Evolutionary conservation across 306 rosid genomes (phyloP), one percentile per base, ranked within the genome.

Genomic region (Pyrus pyrifolia): DNA sequence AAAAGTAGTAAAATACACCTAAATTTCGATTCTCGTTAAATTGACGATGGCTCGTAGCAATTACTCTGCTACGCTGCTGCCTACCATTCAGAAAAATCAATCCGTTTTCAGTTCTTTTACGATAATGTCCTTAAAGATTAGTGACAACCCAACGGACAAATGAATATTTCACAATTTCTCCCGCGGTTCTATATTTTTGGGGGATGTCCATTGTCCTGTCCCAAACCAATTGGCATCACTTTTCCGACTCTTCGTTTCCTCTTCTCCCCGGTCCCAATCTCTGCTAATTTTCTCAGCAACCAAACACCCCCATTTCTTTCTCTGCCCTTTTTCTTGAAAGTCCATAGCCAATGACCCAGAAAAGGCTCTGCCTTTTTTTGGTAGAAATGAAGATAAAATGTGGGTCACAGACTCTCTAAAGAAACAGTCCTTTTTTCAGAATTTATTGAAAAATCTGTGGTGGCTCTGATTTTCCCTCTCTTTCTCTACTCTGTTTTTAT

Each of bases 261-360:
- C 29, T 40, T 5, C 10, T 21, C 6, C 55, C 21, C 21, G 6
- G 55, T 51, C 5, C 61, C 44, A 10, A 19, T 71, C 66, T 71
- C 33, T 52, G 31, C 52, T 30, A 15, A 65, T 66, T 76, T 52
- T 60, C 79, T 31, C 35, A 75, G 51, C 4, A 11, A 44, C 8
- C 71, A 6, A 62, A 29, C 78, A 7, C 70, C 30, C 15, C 60
- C 71, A 74, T 76, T 76, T 76, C 66, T 27, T 4, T 49, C 29
- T 4, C 22, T 66, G 46, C 35, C 38, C 38, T 38, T 35, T 35
- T 31, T 51, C 64, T 51, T 67, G 18, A 64, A 62, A 15, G 17
- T 38, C 2, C 21, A 6, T 4, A 45, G 70, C 46, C 11, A 4
- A 2, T 46, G 21, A 30, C 71, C 71, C 55, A 15, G 55, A 25